phyloP scores from a whole-genome alignment of 1,284 basidiomycete species.

The Hemileia vastatrix region DNA sequence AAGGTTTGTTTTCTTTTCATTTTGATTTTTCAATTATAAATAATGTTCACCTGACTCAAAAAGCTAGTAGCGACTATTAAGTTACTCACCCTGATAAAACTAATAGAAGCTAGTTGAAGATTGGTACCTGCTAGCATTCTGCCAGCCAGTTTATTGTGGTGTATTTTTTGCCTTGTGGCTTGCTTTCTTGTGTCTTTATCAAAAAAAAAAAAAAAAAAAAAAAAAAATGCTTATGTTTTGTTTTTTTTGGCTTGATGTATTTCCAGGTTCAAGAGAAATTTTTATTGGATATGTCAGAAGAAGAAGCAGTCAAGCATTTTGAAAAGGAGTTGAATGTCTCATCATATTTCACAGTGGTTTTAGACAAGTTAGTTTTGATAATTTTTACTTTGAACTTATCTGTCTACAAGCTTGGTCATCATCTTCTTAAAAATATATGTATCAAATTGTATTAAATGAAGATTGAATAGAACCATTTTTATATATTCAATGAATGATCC shows the following conservation, averaged over 20 bases:
- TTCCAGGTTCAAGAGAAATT: constrained; percentile 93
- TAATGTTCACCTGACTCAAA: neutral
- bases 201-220: too few species aligned
- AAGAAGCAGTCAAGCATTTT: constrained; percentile 94
- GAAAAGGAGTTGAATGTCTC: constrained; percentile 88
- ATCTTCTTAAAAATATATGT: neutral
- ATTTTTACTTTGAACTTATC: constrained; percentile 22
- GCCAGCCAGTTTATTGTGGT: neutral
- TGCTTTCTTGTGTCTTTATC: too few species aligned
- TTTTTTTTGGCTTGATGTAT: constrained; percentile 49
- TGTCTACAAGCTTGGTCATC: neutral
- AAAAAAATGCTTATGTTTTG: too few species aligned
- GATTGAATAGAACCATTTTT: too few species aligned
- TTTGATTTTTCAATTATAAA: neutral
- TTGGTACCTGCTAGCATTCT: too few species aligned
- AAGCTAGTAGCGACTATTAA: too few species aligned
- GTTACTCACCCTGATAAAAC: too few species aligned
- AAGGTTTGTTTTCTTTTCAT: constrained; percentile 45
- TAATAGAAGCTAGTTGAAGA: too few species aligned
- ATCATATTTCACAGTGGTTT: constrained; percentile 81
- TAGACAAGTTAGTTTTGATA: constrained; percentile 46
- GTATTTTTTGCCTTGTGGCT: too few species aligned
- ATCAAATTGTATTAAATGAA: too few species aligned
- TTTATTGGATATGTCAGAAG: constrained; percentile 79
- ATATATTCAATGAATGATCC: too few species aligned